A percentile compares a stretch with the other conserved stretches of the same genome.
phyloP scores from a whole-genome alignment of 331 rosid species.

The Phaseolus coccineus region DNA sequence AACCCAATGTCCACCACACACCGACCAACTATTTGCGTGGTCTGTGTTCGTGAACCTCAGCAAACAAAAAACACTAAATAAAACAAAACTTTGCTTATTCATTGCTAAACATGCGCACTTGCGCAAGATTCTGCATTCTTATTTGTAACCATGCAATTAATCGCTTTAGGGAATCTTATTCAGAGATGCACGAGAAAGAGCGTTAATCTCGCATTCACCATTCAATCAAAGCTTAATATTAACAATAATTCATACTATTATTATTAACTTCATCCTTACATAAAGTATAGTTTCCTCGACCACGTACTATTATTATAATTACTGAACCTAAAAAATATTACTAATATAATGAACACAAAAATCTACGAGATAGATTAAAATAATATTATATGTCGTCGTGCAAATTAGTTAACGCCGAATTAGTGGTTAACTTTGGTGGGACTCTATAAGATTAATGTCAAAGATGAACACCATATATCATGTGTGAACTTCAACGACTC shows the following conservation, averaged over 20 bases:
- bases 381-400: constrained; percentile 24
- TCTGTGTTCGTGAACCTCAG: constrained; percentile 26
- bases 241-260: neutral
- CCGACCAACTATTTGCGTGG: constrained; percentile 34
- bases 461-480: constrained; percentile 28
- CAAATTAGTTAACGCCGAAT: constrained; percentile 19
- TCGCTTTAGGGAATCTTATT: constrained; percentile 44
- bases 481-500: constrained; percentile 29
- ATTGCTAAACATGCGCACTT: constrained; percentile 33
- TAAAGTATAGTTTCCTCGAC: neutral
- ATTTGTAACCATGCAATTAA: constrained; percentile 29
- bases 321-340: neutral
- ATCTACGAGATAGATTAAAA: constrained; percentile 45
- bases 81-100: constrained; percentile 22
- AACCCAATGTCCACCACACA: constrained; percentile 33
- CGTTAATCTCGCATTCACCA: constrained; percentile 40
- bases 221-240: neutral
- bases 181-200: constrained; percentile 27
- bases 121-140: constrained; percentile 30
- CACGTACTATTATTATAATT: neutral
- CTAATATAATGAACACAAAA: neutral
- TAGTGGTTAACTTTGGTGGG: constrained; percentile 45
- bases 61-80: constrained; percentile 32
- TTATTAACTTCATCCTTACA: constrained; percentile 14
- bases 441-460: constrained; percentile 37